Evolutionary conservation across 306 rosid species (phyloP), one percentile per base, ranked within the genome.

Genomic region (Pterocarpus santalinus): DNA sequence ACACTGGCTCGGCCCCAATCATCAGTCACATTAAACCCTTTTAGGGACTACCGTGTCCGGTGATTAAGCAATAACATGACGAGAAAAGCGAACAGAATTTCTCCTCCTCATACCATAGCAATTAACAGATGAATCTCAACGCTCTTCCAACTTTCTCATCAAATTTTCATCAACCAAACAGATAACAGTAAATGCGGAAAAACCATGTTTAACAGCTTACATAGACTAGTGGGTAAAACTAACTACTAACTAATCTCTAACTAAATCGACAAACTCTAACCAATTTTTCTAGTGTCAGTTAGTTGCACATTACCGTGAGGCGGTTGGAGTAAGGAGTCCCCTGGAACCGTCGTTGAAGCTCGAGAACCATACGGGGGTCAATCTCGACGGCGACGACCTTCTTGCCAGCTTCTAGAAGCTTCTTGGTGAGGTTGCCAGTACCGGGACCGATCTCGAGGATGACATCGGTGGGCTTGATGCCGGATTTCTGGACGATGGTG

Each of bases 331-430:
- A 78, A 43, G 97, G 97, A 5, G 94, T 88, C 36, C 94, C 95
- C 86, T 92, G 97, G 57, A 92, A 95, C 0, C 97, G 92, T 13
- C 89, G 63, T 64, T 91, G 90, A 14, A 95, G 82, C 86, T 95
- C 98, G 66, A 92, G 94, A 79, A 95, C 97, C 98, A 95, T 95
- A 13, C 98, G 95, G 15, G 94, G 87, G n/a, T 95, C 98, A 57
- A 95, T 81, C 73, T 95, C 97, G 1, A 95, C 88, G 1, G 97
- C 97, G 69, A 95, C 80, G 55, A 95, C 98, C 81, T 70, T 87
- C 84, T 92, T 92, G 0, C 97, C 97, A 7, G 73, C 82, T 38
- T 87, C 90, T 28, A 87, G 57, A 6, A 87, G 88, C 75, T 87
- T 87, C 88, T 87, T 87, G 0, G 88, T 87, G 6, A 87, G 66